Evolutionary conservation across 2,329 filamentous ascomycete genomes (phyloP).

Genomic region (Botrytis fabae): DNA sequence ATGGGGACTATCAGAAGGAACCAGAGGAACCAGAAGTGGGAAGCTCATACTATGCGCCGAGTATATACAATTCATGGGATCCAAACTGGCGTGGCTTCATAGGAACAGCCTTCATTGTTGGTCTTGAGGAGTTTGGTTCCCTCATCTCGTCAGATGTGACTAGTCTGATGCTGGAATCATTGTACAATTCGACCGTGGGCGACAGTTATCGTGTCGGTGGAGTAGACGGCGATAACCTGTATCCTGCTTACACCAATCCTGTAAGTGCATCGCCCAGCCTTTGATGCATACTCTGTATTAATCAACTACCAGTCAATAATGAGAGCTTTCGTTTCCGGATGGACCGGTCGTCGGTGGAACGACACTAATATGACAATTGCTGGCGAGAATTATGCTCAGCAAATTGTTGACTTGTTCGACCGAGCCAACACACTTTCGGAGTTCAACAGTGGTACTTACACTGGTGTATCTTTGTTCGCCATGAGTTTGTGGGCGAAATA

Average conservation of each 20-base stretch:
- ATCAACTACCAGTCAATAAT: slow-evolving; percentile 51
- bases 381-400: slow-evolving; percentile 56
- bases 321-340: slow-evolving; percentile 61
- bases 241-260: slow-evolving; percentile 62
- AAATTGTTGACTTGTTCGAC: slow-evolving; percentile 58
- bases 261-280: slow-evolving; percentile 17
- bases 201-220: slow-evolving; percentile 55
- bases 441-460: slow-evolving; percentile 59
- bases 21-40: slow-evolving; percentile 60
- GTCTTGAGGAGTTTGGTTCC: slow-evolving; percentile 55
- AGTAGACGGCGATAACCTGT: slow-evolving; percentile 60
- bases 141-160: slow-evolving; percentile 43
- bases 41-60: slow-evolving; percentile 49
- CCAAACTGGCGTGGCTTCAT: slow-evolving; percentile 66
- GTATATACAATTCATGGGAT: slow-evolving; percentile 60
- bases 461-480: slow-evolving; percentile 60
- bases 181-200: slow-evolving; percentile 57
- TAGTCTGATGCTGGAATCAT: slow-evolving; percentile 50
- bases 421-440: slow-evolving; percentile 56
- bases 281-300: not conserved
- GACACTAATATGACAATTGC: slow-evolving; percentile 59
- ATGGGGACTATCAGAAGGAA: slow-evolving; percentile 53
- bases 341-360: slow-evolving; percentile 55
- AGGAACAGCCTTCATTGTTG: slow-evolving; percentile 58
- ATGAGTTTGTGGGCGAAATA: slow-evolving; percentile 62